Conservation (phyloP, 805 yeast species). For the Kodamaea kakaduensis region DNA sequence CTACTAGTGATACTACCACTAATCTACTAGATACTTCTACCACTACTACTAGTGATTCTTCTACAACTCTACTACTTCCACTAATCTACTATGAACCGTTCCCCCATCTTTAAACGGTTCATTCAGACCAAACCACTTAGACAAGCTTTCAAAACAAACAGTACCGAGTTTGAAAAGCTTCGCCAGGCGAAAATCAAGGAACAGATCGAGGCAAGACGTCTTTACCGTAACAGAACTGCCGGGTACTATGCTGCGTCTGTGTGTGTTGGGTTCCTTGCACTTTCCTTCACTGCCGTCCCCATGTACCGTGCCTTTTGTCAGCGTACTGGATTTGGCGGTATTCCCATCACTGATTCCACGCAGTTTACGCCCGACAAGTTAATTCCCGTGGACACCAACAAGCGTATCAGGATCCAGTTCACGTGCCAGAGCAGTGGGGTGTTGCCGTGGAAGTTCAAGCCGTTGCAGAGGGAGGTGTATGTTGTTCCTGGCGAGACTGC, state of each 20-base stretch:
- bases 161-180: conserved; percentile 6
- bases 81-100: too few species aligned
- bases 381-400: conserved; percentile 80
- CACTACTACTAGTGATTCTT: too few species aligned
- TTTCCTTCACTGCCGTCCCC: conserved; percentile 90
- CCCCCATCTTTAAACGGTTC: too few species aligned
- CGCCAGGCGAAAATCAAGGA: conserved; percentile 15
- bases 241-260: conserved; percentile 67
- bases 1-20: too few species aligned
- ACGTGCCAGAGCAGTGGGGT: conserved; percentile 89
- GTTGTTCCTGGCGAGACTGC: conserved; percentile 98
- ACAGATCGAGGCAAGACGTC: conserved; percentile 26
- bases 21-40: too few species aligned
- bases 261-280: conserved; percentile 63
- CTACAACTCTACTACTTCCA: too few species aligned
- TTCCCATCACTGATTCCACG: conserved; percentile 80
- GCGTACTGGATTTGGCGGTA: conserved; percentile 94
- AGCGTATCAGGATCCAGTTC: conserved; percentile 77
- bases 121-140: too few species aligned
- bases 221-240: conserved; percentile 47
- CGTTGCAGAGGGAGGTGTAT: conserved; percentile 89
- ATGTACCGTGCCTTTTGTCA: conserved; percentile 87
- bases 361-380: conserved; percentile 84
- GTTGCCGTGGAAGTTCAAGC: conserved; percentile 92
- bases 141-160: too few species aligned